Percentiles rank a stretch among this genome's conserved stretches.
phyloP scores from a whole-genome alignment of 345 rosid species.

The Psidium guajava region DNA sequence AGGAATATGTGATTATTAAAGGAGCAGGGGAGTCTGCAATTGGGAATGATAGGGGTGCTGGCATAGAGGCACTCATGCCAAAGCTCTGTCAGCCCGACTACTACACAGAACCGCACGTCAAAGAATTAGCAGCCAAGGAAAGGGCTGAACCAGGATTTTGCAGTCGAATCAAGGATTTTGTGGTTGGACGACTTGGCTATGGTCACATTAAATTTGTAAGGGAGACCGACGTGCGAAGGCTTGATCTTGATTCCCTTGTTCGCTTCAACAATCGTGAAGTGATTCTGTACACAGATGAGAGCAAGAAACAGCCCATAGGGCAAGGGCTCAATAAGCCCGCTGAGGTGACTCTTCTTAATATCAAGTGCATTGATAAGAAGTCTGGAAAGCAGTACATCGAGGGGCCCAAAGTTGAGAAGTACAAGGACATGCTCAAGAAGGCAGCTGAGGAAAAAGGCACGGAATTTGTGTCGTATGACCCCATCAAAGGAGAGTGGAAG shows the following conservation, averaged over 20 bases:
- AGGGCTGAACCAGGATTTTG: conserved; percentile 75
- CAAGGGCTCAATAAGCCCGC: conserved; percentile 91
- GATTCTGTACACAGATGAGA: conserved; percentile 84
- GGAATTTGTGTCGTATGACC: conserved; percentile 65
- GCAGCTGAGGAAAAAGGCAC: conserved; percentile 85
- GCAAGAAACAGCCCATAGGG: conserved; percentile 79
- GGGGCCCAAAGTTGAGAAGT: conserved; percentile 55
- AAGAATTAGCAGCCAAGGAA: conserved; percentile 80
- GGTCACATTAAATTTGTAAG: conserved; percentile 79
- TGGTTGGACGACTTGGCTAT: conserved; percentile 73
- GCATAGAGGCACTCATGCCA: conserved; percentile 77
- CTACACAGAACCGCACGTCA: conserved; percentile 79
- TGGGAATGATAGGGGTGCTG: conserved; percentile 64
- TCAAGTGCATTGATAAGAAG: conserved; percentile 76
- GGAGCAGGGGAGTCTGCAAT: conserved; percentile 69
- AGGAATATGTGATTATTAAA: conserved; percentile 31
- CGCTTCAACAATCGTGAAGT: conserved; percentile 82
- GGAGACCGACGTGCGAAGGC: conserved; percentile 71
- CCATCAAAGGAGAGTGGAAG: conserved; percentile 77
- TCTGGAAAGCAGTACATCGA: conserved; percentile 53
- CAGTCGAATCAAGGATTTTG: conserved; percentile 61
- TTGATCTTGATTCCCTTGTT: conserved; percentile 64
- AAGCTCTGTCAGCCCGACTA: conserved; percentile 67
- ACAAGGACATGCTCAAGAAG: conserved; percentile 72
- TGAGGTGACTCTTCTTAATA: conserved; percentile 81